Percentiles rank a stretch among this genome's conserved stretches.
phyloP scores from a whole-genome alignment of 192 early-diverging fungal species.

The Mortierella alpina region DNA sequence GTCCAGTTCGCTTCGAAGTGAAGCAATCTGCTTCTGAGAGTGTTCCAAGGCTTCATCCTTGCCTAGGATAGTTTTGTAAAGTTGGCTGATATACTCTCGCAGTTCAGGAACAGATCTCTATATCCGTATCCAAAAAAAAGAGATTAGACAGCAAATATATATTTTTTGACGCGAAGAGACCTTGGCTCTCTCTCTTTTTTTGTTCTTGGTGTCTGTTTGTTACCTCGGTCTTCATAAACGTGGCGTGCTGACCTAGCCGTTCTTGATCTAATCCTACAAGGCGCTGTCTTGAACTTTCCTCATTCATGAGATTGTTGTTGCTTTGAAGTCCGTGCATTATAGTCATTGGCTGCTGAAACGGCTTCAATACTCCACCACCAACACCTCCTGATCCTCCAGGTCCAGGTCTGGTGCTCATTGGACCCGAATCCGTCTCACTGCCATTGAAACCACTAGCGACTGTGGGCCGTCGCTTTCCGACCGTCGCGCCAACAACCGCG shows the following conservation, averaged over 20 bases:
- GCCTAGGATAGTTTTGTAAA: slow-evolving; percentile 27
- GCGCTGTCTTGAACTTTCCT: no score
- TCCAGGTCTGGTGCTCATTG: no score
- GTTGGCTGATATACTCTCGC: slow-evolving; percentile 19
- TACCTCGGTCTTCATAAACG: slow-evolving; percentile 26
- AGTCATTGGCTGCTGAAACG: no score
- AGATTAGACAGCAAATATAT: not conserved
- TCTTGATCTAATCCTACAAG: slow-evolving; percentile 7
- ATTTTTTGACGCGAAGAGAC: not conserved
- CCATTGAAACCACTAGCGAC: not conserved
- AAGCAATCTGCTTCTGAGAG: slow-evolving; percentile 16
- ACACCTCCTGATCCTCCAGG: no score
- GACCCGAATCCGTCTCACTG: no score
- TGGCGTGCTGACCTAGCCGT: slow-evolving; percentile 15
- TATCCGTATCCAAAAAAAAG: slow-evolving; percentile 2
- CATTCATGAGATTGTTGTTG: no score
- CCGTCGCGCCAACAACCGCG: slow-evolving; percentile 28
- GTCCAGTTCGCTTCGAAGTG: slow-evolving; percentile 29
- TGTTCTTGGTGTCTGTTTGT: not conserved
- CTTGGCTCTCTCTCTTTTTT: not conserved
- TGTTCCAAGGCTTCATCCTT: slow-evolving; percentile 25
- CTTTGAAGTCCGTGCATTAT: no score
- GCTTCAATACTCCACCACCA: no score
- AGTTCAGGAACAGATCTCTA: slow-evolving; percentile 21
- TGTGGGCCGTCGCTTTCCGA: slow-evolving; percentile 30